A percentile compares a stretch with the other conserved stretches of the same genome.
Conservation (phyloP, 2,329 filamentous ascomycete species). For the Penicillium sp. region DNA sequence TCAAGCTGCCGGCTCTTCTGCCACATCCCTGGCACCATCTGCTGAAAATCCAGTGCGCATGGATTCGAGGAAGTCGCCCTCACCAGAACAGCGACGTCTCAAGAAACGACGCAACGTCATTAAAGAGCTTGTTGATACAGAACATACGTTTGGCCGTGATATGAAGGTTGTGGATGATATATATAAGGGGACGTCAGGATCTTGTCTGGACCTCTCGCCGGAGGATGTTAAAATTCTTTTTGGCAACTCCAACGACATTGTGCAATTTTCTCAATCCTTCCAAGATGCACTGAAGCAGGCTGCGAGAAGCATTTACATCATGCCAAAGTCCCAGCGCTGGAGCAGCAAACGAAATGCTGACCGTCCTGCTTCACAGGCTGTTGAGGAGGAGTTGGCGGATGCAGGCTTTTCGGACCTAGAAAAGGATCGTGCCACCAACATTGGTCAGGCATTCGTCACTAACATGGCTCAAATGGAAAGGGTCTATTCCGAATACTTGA, state of each 20-base stretch:
- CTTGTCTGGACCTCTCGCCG: conserved; percentile 73
- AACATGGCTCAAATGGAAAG: conserved; percentile 62
- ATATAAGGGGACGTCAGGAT: conserved; percentile 88
- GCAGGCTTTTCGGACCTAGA: conserved; percentile 49
- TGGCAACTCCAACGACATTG: conserved; percentile 87
- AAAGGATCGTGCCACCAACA: conserved; percentile 58
- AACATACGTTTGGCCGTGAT: conserved; percentile 85
- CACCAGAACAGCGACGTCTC: conserved; percentile 56
- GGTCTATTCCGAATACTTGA: conserved; percentile 65
- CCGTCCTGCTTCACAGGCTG: conserved; percentile 26
- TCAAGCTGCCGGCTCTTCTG: conserved; percentile 36
- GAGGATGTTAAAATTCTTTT: conserved; percentile 90
- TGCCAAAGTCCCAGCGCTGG: conserved; percentile 57
- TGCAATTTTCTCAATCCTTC: conserved; percentile 79
- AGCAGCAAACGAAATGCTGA: conserved; percentile 52
- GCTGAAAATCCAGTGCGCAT: conserved; percentile 25
- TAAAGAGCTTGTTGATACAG: conserved; percentile 90
- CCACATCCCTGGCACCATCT: conserved; percentile 38
- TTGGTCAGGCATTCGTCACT: conserved; percentile 60
- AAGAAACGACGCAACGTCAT: conserved; percentile 80
- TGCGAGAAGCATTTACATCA: conserved; percentile 74
- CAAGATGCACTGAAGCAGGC: conserved; percentile 78
- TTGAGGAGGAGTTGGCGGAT: conserved; percentile 29
- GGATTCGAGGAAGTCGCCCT: conserved; percentile 30
- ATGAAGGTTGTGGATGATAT: conserved; percentile 98